Evolutionary conservation across 129 eudicot genomes (phyloP), one percentile per base, ranked within the genome.

Genomic region (Chrysanthemum lavandulifolium): DNA sequence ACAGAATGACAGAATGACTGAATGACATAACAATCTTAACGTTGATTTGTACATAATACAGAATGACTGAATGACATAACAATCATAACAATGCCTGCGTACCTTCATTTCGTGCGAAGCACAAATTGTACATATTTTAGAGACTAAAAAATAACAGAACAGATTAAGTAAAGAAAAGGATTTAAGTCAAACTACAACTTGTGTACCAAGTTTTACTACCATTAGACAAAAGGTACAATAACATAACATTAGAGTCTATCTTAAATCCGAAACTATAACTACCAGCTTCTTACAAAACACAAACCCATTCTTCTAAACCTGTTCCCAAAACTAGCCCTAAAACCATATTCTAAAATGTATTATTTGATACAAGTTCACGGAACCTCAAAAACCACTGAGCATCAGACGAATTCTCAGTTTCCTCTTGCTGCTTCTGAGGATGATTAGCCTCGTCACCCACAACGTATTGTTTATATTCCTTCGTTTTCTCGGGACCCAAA

Each of bases 301-400:
- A 2, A 15, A 6, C 45, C 73, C 54, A 49, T 49, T 56, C 54
- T 8, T 52, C 14, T 25, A 66, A 5, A 45, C 67, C 65, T 69
- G 23, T 48, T 65, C 29, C 13, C 72, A 65, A 71, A 62, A 61
- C 65, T 23, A 15, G 51, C 16, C 29, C 48, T 49, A 7, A 60
- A 19, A 18, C 52, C 15, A 5, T 55, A 40, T 10, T 50, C 83
- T 76, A 87, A 33, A 82, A 69, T 5, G 88, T 75, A 54, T 83
- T 87, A 25, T 78, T 86, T 0, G 97, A 89, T 29, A 85, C 85
- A 18, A 82, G 89, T 82, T 89, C 96, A 10, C 89, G 86, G 70
- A 89, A 92, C 71, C 81, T 83, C 19, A 84, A 81, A 53, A 80
- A 78, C 96, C 94, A 89, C 62, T 89, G 94, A 8, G 86, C 97